Percentiles rank a stretch among this genome's conserved stretches.
Conservation (phyloP, 208 protist genomes). For the Zelonia costaricensis region DNA sequence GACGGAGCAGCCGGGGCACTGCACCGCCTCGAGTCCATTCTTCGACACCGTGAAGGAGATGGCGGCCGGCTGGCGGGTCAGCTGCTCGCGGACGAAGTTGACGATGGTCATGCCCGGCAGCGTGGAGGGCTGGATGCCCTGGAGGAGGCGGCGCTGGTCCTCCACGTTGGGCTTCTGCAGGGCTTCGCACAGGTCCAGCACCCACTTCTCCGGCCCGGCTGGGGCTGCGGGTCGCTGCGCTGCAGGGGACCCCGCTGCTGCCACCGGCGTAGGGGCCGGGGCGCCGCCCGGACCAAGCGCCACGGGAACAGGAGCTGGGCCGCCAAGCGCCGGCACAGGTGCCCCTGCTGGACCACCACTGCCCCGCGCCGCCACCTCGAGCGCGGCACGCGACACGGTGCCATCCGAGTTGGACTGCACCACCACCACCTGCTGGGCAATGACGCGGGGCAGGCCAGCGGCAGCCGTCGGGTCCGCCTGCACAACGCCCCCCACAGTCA, state of each 20-base stretch:
- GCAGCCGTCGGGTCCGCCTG: slow-evolving; percentile 15
- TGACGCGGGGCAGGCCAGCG: slow-evolving; percentile 21
- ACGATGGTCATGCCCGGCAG: slow-evolving; percentile 47
- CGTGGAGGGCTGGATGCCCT: slow-evolving; percentile 37
- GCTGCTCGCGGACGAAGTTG: slow-evolving; percentile 55
- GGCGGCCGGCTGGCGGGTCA: slow-evolving; percentile 51
- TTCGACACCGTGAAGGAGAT: slow-evolving; percentile 50
- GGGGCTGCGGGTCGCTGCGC: background rate
- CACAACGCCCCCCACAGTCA: slow-evolving; percentile 17
- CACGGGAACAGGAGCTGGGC: slow-evolving; percentile 8
- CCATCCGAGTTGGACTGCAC: slow-evolving; percentile 43
- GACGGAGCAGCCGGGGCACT: slow-evolving; percentile 61
- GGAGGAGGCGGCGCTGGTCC: slow-evolving; percentile 44
- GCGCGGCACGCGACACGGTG: slow-evolving; percentile 22
- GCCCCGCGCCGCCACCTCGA: slow-evolving; percentile 32
- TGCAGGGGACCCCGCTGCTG: background rate
- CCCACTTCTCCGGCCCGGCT: slow-evolving; percentile 44
- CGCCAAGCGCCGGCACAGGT: background rate
- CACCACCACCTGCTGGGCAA: slow-evolving; percentile 29
- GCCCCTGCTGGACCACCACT: background rate
- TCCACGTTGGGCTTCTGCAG: slow-evolving; percentile 48
- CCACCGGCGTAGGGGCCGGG: background rate
- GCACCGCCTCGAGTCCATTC: slow-evolving; percentile 42
- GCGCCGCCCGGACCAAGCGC: background rate
- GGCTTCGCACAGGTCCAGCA: slow-evolving; percentile 45